Evolutionary conservation across 2,329 filamentous ascomycete species (phyloP).

Genomic region (Arthrobotrys iridis): DNA sequence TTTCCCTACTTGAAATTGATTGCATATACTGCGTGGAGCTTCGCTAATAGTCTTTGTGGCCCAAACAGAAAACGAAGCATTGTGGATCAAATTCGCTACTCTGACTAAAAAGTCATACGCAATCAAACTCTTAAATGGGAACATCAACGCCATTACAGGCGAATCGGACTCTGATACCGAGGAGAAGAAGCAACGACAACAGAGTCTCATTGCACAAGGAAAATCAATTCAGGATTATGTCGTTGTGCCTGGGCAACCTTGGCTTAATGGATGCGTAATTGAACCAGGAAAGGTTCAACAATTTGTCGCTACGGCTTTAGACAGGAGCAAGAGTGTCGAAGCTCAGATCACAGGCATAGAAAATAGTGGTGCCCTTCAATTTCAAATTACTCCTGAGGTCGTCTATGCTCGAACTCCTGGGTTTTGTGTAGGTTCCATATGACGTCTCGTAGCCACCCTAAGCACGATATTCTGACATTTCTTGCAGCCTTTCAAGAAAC

Average conservation of each 20-base stretch:
- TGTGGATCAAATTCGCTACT: slow-evolving; percentile 62
- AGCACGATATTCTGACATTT: too few relatives aligned
- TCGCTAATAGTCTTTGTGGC: not conserved
- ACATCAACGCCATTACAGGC: slow-evolving; percentile 63
- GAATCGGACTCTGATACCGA: slow-evolving; percentile 49
- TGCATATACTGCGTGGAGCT: not conserved
- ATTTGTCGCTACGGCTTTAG: slow-evolving; percentile 65
- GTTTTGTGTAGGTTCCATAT: too few relatives aligned
- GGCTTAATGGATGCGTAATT: slow-evolving; percentile 63
- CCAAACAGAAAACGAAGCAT: slow-evolving; percentile 61
- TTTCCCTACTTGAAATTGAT: too few relatives aligned
- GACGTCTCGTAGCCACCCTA: too few relatives aligned
- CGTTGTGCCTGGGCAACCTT: slow-evolving; percentile 61
- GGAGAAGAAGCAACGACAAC: not conserved
- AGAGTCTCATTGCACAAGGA: not conserved
- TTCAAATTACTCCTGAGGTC: slow-evolving; percentile 63
- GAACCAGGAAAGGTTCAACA: slow-evolving; percentile 62
- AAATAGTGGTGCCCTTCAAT: slow-evolving; percentile 62
- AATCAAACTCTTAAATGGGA: slow-evolving; percentile 62
- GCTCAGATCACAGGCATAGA: slow-evolving; percentile 64
- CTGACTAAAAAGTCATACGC: slow-evolving; percentile 58
- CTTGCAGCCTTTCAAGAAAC: too few relatives aligned
- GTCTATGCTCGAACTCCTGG: not conserved
- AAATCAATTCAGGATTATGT: slow-evolving; percentile 63
- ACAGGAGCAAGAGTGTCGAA: slow-evolving; percentile 64